These are phyloP conservation scores for Irpex sp. DNA, from an alignment of 1,284 basidiomycete genomes.

Conservation along the genomic window DNA sequence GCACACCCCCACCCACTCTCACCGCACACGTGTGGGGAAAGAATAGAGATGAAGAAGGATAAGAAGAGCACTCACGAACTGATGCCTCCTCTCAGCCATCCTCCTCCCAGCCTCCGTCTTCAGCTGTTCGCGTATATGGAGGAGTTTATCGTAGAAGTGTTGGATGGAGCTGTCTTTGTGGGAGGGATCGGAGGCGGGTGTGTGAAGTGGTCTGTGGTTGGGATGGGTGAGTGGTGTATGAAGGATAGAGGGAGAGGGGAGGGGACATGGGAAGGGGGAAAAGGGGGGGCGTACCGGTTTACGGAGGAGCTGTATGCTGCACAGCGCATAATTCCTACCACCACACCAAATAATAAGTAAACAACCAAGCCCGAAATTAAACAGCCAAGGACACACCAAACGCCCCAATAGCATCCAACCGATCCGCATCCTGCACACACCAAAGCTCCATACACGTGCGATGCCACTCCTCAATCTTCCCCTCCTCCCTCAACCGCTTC, in stretches of 20 bases:
- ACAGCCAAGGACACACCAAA: constrained; percentile 49
- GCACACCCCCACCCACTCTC: too few species aligned
- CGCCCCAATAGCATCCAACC: constrained; percentile 88
- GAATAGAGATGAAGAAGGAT: too few species aligned
- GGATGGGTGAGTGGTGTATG: too few species aligned
- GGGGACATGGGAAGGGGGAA: background rate
- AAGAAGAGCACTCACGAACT: constrained; percentile 45
- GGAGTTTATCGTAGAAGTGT: constrained; percentile 86
- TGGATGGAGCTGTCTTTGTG: constrained; percentile 59
- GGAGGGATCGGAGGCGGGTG: constrained; percentile 44
- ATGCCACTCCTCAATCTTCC: constrained; percentile 68
- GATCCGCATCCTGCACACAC: constrained; percentile 90
- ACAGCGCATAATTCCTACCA: constrained; percentile 75
- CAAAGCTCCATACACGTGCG: constrained; percentile 74
- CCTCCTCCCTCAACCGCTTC: constrained; percentile 53
- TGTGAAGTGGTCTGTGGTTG: constrained; percentile 71
- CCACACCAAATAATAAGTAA: background rate
- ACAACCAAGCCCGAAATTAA: background rate
- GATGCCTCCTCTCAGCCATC: constrained; percentile 71
- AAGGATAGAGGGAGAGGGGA: background rate
- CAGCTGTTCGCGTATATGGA: constrained; percentile 68
- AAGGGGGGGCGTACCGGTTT: constrained; percentile 44
- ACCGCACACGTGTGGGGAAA: too few species aligned
- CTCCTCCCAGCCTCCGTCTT: constrained; percentile 69
- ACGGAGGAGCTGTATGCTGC: constrained; percentile 73